A percentile compares a stretch with the other conserved stretches of the same genome.
Conservation (phyloP, 179 eudicot genomes). For the Actinidia chinensis region DNA sequence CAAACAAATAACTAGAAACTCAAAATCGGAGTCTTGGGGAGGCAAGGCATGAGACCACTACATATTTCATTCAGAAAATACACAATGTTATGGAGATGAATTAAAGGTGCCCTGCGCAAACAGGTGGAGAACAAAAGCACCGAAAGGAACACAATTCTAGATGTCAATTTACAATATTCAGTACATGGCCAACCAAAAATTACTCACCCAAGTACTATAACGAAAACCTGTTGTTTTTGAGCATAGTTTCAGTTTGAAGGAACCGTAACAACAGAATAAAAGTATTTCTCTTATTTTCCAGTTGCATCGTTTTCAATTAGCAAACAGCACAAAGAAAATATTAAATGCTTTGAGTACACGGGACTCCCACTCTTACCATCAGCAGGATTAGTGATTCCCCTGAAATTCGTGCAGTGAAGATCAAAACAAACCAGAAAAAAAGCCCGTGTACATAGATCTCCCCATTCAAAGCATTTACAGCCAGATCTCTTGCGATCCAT, state of each 20-base stretch:
- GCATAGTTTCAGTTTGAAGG: not conserved
- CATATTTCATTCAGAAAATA: too few relatives aligned
- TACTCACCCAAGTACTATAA: not conserved
- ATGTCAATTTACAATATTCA: not conserved
- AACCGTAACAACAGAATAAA: not conserved
- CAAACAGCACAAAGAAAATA: constrained; percentile 1
- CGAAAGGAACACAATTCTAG: not conserved
- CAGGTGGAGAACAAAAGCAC: not conserved
- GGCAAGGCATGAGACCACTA: not conserved
- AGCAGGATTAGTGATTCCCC: constrained; percentile 36
- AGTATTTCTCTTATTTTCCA: not conserved
- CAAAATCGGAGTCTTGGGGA: not conserved
- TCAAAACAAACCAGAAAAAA: constrained; percentile 28
- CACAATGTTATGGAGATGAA: not conserved
- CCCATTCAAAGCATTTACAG: constrained; percentile 15
- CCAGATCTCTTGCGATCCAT: constrained; percentile 43
- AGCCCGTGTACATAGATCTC: constrained; percentile 28
- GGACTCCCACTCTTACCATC: constrained; percentile 38
- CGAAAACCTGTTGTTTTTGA: not conserved
- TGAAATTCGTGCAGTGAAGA: constrained; percentile 24
- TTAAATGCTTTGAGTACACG: not conserved
- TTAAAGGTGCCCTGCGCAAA: not conserved
- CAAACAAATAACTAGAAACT: not conserved
- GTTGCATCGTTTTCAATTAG: not conserved
- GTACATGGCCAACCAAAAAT: not conserved